Evolutionary conservation across 2,329 filamentous ascomycete species (phyloP).

Genomic region (Domatiomyces globalis): DNA sequence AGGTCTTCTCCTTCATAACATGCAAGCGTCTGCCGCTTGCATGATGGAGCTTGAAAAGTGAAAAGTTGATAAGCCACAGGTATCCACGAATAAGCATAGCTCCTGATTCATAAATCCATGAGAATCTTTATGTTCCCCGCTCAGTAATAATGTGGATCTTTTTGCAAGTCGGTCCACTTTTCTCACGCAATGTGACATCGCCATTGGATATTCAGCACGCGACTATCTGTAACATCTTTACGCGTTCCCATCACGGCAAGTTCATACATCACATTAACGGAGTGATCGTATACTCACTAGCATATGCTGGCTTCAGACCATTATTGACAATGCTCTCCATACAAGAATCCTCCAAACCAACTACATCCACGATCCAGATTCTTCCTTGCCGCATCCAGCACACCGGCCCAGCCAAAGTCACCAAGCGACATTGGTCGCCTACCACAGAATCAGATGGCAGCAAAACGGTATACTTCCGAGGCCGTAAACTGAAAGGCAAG

Average conservation of each 20-base stretch:
- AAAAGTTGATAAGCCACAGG: background rate
- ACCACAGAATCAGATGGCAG: constrained; percentile 36
- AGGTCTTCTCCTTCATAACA: background rate
- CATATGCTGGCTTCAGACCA: background rate
- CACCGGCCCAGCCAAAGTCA: constrained; percentile 53
- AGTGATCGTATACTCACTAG: background rate
- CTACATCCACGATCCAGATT: constrained; percentile 38
- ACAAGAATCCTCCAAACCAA: constrained; percentile 8
- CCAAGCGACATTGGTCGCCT: constrained; percentile 58
- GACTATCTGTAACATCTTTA: too few relatives aligned
- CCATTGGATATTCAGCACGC: too few relatives aligned
- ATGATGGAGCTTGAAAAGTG: too few relatives aligned
- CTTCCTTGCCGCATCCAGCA: constrained; percentile 71
- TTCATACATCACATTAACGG: too few relatives aligned
- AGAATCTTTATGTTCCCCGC: too few relatives aligned
- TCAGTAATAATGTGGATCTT: too few relatives aligned
- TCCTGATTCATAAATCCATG: too few relatives aligned
- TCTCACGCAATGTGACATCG: too few relatives aligned
- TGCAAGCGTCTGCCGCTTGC: background rate
- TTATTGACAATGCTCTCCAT: constrained; percentile 32
- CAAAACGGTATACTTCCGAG: constrained; percentile 57
- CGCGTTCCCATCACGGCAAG: too few relatives aligned
- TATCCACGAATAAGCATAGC: background rate
- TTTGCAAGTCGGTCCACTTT: too few relatives aligned
- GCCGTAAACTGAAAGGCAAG: constrained; percentile 61